These are phyloP conservation scores for Beauveria medogensis DNA, from an alignment of 2,329 filamentous ascomycete species.

Conservation along the genomic window DNA sequence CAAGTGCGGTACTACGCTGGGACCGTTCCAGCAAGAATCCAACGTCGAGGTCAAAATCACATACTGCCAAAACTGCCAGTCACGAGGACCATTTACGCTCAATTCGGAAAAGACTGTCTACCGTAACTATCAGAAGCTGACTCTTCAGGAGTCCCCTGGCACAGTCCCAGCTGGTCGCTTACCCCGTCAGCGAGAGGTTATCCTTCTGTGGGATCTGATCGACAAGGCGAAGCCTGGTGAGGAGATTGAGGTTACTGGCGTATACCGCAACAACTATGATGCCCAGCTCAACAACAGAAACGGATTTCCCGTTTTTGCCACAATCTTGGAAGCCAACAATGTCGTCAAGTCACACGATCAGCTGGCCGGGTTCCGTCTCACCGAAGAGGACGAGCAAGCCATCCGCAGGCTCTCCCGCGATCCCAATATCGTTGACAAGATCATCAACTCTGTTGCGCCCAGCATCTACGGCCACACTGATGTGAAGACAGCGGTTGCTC, in stretches of 20 bases:
- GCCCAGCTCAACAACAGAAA: slow-evolving; percentile 97
- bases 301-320: slow-evolving; percentile 96
- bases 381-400: slow-evolving; percentile 85
- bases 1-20: slow-evolving; percentile 86
- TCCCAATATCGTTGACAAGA: slow-evolving; percentile 84
- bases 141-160: slow-evolving; percentile 91
- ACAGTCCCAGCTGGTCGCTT: slow-evolving; percentile 94
- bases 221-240: slow-evolving; percentile 95
- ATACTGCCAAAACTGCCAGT: slow-evolving; percentile 95
- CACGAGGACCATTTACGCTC: slow-evolving; percentile 84
- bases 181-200: slow-evolving; percentile 86
- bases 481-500: slow-evolving; percentile 91
- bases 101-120: slow-evolving; percentile 98
- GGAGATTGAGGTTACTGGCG: slow-evolving; percentile 92
- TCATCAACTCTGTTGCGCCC: slow-evolving; percentile 86
- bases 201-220: slow-evolving; percentile 93
- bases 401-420: slow-evolving; percentile 86
- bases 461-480: slow-evolving; percentile 96
- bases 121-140: slow-evolving; percentile 97
- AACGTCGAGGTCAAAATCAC: slow-evolving; percentile 94
- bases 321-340: slow-evolving; percentile 94
- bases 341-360: slow-evolving; percentile 96
- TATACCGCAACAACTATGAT: slow-evolving; percentile 98
- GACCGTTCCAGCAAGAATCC: slow-evolving; percentile 95
- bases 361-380: slow-evolving; percentile 90